Conservation (phyloP, 495 filamentous ascomycete genomes). For the Hypoxylon lenormandii region DNA sequence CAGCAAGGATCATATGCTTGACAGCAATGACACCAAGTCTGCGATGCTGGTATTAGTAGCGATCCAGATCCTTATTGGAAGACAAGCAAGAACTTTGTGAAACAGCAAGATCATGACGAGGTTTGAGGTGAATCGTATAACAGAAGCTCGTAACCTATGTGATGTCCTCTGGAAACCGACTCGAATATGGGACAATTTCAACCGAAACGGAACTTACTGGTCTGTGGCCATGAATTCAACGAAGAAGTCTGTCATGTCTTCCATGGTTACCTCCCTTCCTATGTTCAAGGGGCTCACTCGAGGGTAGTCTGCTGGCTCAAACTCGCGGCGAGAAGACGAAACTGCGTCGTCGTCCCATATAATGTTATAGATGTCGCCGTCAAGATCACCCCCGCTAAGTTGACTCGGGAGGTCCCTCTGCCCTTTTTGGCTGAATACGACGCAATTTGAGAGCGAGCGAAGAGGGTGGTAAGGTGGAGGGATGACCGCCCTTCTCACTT, state of each 20-base stretch:
- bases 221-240: conserved; percentile 83
- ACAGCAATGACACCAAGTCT: conserved; percentile 74
- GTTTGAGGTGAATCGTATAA: no score
- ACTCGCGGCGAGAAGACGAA: conserved; percentile 43
- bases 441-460: conserved; percentile 70
- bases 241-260: conserved; percentile 82
- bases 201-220: conserved; percentile 47
- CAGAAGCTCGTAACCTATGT: no score
- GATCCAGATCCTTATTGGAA: background rate
- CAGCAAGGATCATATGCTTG: conserved; percentile 75
- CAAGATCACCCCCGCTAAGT: conserved; percentile 83
- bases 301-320: conserved; percentile 75
- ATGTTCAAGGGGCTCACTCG: conserved; percentile 66
- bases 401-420: conserved; percentile 78
- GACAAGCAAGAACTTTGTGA: background rate
- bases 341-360: conserved; percentile 71
- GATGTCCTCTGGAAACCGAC: no score
- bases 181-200: no score
- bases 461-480: conserved; percentile 72
- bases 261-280: conserved; percentile 61
- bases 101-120: background rate
- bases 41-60: conserved; percentile 6
- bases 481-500: conserved; percentile 65
- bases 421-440: conserved; percentile 80
- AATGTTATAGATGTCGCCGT: conserved; percentile 82